Conservation (phyloP, 1,139 yeast species). For the Debaryomyces nepalensis region DNA sequence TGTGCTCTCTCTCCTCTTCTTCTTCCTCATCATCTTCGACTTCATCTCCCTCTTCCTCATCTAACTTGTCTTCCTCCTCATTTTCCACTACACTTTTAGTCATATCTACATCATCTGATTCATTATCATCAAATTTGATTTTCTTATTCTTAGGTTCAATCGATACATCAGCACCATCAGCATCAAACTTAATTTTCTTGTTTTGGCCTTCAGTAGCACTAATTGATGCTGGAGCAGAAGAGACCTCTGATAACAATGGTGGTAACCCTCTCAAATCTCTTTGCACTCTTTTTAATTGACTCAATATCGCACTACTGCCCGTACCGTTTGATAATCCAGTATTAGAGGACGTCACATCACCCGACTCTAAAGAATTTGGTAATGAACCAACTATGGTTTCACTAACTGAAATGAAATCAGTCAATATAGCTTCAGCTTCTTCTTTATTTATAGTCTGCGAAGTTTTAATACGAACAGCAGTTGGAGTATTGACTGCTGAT, state of each 20-base stretch:
- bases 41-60: conserved; percentile 20
- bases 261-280: conserved; percentile 78
- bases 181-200: conserved; percentile 32
- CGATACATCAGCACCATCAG: conserved; percentile 21
- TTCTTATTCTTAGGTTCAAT: conserved; percentile 28
- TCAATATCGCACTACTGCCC: conserved; percentile 42
- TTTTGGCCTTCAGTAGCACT: conserved; percentile 24
- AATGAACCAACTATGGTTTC: conserved; percentile 29
- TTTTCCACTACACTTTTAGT: conserved; percentile 20
- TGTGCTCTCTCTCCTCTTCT: conserved; percentile 20
- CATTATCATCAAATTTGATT: conserved; percentile 33
- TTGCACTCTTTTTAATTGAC: conserved; percentile 69
- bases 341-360: conserved; percentile 3
- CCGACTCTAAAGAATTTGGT: conserved; percentile 20
- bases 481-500: conserved; percentile 55
- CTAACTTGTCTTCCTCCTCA: conserved; percentile 24
- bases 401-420: conserved; percentile 50
- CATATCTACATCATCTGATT: conserved; percentile 16
- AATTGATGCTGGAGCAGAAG: conserved; percentile 2
- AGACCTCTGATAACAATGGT: conserved; percentile 47
- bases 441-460: conserved; percentile 35
- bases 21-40: conserved; percentile 23
- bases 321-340: conserved; percentile 31
- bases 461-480: conserved; percentile 43
- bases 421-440: conserved; percentile 51